Conservation (phyloP, 129 eudicot genomes). For the sunflower (Helianthus annuus) region DNA sequence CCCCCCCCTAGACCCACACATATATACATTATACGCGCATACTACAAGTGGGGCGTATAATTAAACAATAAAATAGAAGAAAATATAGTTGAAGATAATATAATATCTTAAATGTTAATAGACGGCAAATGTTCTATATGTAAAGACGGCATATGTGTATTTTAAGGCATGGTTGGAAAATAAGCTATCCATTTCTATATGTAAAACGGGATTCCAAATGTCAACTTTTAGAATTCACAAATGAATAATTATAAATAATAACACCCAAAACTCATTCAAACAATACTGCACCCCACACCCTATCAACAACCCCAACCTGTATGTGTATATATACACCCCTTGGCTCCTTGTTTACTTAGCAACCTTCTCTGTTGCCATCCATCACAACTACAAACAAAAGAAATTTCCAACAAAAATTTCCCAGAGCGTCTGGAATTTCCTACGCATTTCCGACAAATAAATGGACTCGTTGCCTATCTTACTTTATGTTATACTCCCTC, state of each 20-base stretch:
- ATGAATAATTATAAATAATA: neutral
- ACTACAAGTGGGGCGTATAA: too few species aligned
- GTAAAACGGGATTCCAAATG: neutral
- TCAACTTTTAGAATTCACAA: neutral
- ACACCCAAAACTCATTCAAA: constrained; percentile 7
- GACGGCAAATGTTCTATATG: too few species aligned
- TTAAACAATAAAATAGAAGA: too few species aligned
- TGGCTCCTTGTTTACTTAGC: neutral
- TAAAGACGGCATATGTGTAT: neutral
- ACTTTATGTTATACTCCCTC: constrained; percentile 46
- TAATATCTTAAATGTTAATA: neutral
- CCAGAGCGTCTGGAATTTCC: neutral
- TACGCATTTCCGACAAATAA: too few species aligned
- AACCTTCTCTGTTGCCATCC: constrained; percentile 17
- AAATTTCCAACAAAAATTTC: neutral
- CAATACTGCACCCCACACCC: neutral
- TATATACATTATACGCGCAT: too few species aligned
- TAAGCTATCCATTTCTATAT: neutral
- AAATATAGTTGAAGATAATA: too few species aligned
- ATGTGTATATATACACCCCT: constrained; percentile 26
- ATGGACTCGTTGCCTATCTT: constrained; percentile 23
- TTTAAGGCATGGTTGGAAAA: neutral
- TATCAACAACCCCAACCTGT: neutral
- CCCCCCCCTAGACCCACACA: too few species aligned
- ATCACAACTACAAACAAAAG: neutral